phyloP scores from a whole-genome alignment of 345 rosid species.

The Ceriops decandra region DNA sequence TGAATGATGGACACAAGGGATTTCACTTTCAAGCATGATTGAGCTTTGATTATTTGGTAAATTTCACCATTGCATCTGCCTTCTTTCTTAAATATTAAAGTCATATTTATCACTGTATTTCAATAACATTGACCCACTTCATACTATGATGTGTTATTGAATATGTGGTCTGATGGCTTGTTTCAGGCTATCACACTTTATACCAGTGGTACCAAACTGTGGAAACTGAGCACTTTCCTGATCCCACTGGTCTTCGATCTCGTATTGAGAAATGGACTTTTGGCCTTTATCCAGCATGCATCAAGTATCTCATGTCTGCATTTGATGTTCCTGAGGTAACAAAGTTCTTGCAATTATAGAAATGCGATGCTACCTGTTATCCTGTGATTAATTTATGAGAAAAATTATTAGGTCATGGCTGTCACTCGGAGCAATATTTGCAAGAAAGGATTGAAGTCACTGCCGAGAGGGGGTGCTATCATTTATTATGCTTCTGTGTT shows the following conservation, averaged over 20 bases:
- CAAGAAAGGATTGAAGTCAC: constrained; percentile 68
- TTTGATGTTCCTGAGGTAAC: constrained; percentile 97
- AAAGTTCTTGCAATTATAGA: constrained; percentile 3
- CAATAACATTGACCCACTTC: too few relatives aligned
- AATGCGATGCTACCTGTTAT: neutral
- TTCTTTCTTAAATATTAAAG: neutral
- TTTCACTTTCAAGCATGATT: neutral
- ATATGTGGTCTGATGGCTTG: constrained; percentile 9
- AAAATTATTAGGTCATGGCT: constrained; percentile 77
- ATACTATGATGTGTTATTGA: constrained; percentile 5
- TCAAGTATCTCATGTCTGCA: constrained; percentile 98
- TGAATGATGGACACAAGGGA: neutral
- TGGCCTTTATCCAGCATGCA: constrained; percentile 98
- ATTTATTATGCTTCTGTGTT: constrained; percentile 92
- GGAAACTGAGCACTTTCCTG: constrained; percentile 95
- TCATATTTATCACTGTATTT: neutral
- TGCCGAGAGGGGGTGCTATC: constrained; percentile 76
- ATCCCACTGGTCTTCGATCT: constrained; percentile 95
- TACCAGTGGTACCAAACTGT: constrained; percentile 94
- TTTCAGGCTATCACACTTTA: constrained; percentile 82
- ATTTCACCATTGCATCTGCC: neutral
- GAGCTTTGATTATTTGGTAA: neutral
- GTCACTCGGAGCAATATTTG: constrained; percentile 87
- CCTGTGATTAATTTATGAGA: constrained; percentile 9
- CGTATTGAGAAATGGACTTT: constrained; percentile 97